Evolutionary conservation across 2,329 filamentous ascomycete genomes (phyloP), one percentile per base, ranked within the genome.

Genomic region (Penicillium hesseltinei): DNA sequence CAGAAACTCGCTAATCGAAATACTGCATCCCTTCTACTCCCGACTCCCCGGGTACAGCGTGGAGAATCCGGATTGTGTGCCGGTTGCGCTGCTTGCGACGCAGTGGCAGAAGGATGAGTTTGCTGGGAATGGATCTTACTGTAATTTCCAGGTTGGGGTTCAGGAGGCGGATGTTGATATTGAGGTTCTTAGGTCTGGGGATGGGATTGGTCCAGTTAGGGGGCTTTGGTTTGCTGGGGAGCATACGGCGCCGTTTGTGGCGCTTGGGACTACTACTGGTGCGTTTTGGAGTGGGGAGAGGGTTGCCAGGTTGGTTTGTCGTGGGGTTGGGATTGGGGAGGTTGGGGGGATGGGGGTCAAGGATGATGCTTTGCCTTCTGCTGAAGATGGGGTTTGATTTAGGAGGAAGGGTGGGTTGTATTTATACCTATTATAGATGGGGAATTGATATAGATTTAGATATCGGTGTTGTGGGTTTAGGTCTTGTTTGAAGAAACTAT

Each of bases 231-330:
- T 96, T 63, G 92, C 92, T 0, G 92, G 92, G 0, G 92, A 96
- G 75, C 92, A 96, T 75, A 96, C 91, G 23, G 88, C 91, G 54
- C 92, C 92, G 5, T 96, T 96, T 77, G 87, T 95, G 29, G 92
- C 90, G 11, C 74, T 97, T 60, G 93, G 92, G 0, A 97, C 92
- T 5, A 89, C 88, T 13, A 95, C 91, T 0, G 93, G 93, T 0
- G 93, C 93, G 11, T 97, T 91, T 73, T 96, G 91, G 91, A 91
- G 89, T 71, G 92, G 92, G 1, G 91, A 96, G 77, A 83, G 82
- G 21, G 89, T 92, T 35, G 92, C 83, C 1, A 82, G 79, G 71
- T 83, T 86, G 69, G 65, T 79, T 45, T 75, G 71, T 57, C 58
- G 62, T 35, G 23, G 63, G 2, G 63, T 68, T 57, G 66, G 67